Evolutionary conservation across 2,329 filamentous ascomycete species (phyloP).

Genomic region (Stagonosporopsis chrysanthemi): DNA sequence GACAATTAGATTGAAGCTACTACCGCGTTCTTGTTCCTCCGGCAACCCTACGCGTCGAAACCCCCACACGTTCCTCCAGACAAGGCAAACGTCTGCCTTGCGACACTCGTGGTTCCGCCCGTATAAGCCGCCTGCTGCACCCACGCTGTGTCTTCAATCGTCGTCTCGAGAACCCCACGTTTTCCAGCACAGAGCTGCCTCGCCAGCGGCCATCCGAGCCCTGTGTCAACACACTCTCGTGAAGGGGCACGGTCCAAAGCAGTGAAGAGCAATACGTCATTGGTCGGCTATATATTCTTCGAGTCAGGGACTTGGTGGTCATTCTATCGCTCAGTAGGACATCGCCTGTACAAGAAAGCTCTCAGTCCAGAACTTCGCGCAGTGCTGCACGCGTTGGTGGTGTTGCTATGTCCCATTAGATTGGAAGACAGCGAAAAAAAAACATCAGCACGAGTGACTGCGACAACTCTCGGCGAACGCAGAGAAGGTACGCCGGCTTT

Average conservation of each 20-base stretch:
- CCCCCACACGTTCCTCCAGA: constrained; percentile 14
- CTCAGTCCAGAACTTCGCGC: not conserved
- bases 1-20: constrained; percentile 21
- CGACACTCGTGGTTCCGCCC: constrained; percentile 1
- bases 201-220: not conserved
- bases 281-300: not conserved
- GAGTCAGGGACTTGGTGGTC: not conserved
- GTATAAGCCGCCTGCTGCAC: constrained; percentile 6
- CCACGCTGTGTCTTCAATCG: not conserved
- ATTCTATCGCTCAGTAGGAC: not conserved
- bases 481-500: constrained; percentile 4
- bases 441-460: not conserved
- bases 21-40: constrained; percentile 25
- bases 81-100: constrained; percentile 34
- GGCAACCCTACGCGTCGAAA: constrained; percentile 32
- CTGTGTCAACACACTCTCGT: not conserved
- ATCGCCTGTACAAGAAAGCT: not conserved
- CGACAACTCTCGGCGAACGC: not conserved
- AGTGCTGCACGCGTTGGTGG: not conserved
- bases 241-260: not conserved
- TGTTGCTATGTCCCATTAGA: constrained; percentile 28
- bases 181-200: not conserved
- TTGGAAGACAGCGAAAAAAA: constrained; percentile 25
- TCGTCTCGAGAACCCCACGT: not conserved
- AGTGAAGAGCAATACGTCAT: constrained; percentile 3